These are phyloP conservation scores for Aspergillus piperis DNA, from an alignment of 2,329 filamentous ascomycete genomes.

Conservation along the genomic window DNA sequence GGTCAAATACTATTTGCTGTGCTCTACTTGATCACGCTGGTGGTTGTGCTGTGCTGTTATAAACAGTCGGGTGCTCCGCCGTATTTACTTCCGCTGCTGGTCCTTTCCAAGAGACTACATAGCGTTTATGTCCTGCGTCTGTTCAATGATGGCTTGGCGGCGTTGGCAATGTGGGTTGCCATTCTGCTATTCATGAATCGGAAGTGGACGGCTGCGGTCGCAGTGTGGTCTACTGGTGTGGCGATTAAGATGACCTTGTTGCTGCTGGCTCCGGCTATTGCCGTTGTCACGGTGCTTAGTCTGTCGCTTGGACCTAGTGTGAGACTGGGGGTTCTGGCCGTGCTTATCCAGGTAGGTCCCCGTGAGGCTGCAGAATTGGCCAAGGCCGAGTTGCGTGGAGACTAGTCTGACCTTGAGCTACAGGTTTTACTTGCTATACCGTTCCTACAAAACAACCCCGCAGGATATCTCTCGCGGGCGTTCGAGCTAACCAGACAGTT, in stretches of 20 bases:
- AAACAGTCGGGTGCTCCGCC: conserved; percentile 59
- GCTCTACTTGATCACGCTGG: conserved; percentile 75
- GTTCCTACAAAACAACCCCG: conserved; percentile 64
- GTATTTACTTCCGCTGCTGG: conserved; percentile 81
- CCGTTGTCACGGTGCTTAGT: conserved; percentile 71
- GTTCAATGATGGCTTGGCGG: conserved; percentile 94
- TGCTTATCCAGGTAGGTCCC: conserved; percentile 69
- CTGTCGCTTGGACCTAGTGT: conserved; percentile 67
- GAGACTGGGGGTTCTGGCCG: conserved; percentile 69
- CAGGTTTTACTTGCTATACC: conserved; percentile 62
- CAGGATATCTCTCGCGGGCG: conserved; percentile 75
- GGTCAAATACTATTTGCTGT: conserved; percentile 83
- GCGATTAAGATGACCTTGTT: conserved; percentile 96
- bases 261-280: conserved; percentile 78
- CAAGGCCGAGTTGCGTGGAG: background rate
- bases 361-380: background rate
- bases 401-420: conserved; percentile 7
- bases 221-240: conserved; percentile 75
- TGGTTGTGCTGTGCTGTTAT: conserved; percentile 80
- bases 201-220: conserved; percentile 70
- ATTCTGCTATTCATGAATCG: conserved; percentile 75
- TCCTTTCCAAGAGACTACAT: conserved; percentile 88
- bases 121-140: conserved; percentile 89
- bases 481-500: conserved; percentile 93
- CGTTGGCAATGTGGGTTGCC: conserved; percentile 78